Conservation (phyloP, 1,139 yeast species). For the Ogataea hybrid region DNA sequence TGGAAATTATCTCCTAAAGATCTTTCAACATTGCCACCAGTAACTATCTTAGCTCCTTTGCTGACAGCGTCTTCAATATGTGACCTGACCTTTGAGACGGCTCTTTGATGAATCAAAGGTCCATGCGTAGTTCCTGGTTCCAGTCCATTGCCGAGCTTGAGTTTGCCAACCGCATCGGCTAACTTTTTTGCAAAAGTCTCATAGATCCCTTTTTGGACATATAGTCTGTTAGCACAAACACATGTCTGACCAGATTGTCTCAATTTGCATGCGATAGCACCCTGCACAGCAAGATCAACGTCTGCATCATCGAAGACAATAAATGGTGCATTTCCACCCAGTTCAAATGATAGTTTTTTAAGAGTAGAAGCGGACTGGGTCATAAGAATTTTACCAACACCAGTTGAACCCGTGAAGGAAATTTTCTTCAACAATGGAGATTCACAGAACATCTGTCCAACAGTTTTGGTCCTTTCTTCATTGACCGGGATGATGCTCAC, state of each 20-base stretch:
- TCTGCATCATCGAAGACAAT: conserved; percentile 88
- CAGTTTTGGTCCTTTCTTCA: conserved; percentile 48
- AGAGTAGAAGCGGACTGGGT: conserved; percentile 72
- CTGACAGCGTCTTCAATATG: conserved; percentile 76
- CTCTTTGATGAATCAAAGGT: conserved; percentile 70
- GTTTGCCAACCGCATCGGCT: conserved; percentile 50
- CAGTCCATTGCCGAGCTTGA: conserved; percentile 75
- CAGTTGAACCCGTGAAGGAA: conserved; percentile 93
- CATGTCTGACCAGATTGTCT: conserved; percentile 83
- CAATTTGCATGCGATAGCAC: conserved; percentile 68
- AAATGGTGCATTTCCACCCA: conserved; percentile 95
- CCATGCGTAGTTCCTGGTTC: conserved; percentile 72
- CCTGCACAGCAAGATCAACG: conserved; percentile 72
- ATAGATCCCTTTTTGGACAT: conserved; percentile 62
- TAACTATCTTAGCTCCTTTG: conserved; percentile 68
- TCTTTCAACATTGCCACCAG: conserved; percentile 64
- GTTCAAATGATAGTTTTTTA: conserved; percentile 82
- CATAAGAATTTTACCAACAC: conserved; percentile 83
- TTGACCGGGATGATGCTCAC: conserved; percentile 65
- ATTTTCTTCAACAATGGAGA: conserved; percentile 70
- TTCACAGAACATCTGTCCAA: conserved; percentile 74
- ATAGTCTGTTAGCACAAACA: conserved; percentile 78
- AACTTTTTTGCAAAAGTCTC: conserved; percentile 57
- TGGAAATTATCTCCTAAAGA: conserved; percentile 75
- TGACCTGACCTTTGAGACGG: conserved; percentile 65